These are phyloP conservation scores for Hemileccinum impolitum DNA, from an alignment of 768 basidiomycete species.

Conservation along the genomic window DNA sequence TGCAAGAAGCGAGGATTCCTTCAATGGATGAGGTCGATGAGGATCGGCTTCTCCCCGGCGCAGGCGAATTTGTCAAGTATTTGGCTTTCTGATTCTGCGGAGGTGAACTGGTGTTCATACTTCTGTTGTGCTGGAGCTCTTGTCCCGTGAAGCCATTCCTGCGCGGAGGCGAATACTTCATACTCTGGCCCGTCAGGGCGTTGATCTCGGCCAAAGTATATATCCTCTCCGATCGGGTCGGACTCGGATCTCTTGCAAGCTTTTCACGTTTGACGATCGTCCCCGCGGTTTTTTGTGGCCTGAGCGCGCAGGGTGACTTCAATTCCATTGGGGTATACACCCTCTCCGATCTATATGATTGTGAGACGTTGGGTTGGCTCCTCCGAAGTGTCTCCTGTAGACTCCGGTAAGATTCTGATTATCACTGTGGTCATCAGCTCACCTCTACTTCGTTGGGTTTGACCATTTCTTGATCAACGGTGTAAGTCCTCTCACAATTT, in stretches of 20 bases:
- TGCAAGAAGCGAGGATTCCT: slow-evolving; percentile 54
- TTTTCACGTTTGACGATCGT: slow-evolving; percentile 18
- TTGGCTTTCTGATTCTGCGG: slow-evolving; percentile 11
- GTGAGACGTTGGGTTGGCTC: slow-evolving; percentile 19
- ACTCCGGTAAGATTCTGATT: not conserved
- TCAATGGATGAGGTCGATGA: slow-evolving; percentile 45
- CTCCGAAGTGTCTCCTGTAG: slow-evolving; percentile 17
- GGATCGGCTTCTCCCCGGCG: slow-evolving; percentile 24
- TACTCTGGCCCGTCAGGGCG: slow-evolving; percentile 28
- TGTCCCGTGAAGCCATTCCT: slow-evolving; percentile 9
- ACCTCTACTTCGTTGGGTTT: slow-evolving; percentile 24
- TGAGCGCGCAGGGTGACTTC: slow-evolving; percentile 11
- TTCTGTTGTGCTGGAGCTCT: slow-evolving; percentile 12
- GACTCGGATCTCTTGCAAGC: slow-evolving; percentile 22
- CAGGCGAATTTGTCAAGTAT: slow-evolving; percentile 10
- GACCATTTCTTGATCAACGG: slow-evolving; percentile 9
- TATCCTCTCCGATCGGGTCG: slow-evolving; percentile 32
- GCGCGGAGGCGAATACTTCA: slow-evolving; percentile 22
- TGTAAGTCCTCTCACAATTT: slow-evolving; percentile 9
- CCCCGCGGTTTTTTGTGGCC: slow-evolving; percentile 14
- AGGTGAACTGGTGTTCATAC: slow-evolving; percentile 22
- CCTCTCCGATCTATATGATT: slow-evolving; percentile 25
- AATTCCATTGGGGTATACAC: slow-evolving; percentile 21
- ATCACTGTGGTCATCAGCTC: slow-evolving; percentile 3
- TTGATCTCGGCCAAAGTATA: slow-evolving; percentile 33